phyloP scores from a whole-genome alignment of 805 yeast genomes.

The Grigorovia jiainica region DNA sequence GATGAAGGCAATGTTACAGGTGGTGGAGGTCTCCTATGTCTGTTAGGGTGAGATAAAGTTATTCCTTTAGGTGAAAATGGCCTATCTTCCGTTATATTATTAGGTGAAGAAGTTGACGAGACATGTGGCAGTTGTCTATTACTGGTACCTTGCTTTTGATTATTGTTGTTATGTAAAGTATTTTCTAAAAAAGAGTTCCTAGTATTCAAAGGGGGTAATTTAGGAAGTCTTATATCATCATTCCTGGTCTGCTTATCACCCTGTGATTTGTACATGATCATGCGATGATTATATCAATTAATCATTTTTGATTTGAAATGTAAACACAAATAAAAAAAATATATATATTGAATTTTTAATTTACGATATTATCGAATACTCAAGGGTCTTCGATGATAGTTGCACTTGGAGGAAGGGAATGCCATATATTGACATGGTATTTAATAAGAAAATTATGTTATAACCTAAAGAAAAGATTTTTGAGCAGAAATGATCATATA shows the following conservation, averaged over 20 bases:
- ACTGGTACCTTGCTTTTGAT: neutral
- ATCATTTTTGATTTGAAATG: too few relatives aligned
- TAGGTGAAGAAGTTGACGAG: neutral
- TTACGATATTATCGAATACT: too few relatives aligned
- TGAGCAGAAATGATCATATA: too few relatives aligned
- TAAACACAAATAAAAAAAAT: too few relatives aligned
- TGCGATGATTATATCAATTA: too few relatives aligned
- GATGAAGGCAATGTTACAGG: slow-evolving; percentile 11
- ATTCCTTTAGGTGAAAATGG: neutral
- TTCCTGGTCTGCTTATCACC: neutral
- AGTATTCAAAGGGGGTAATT: slow-evolving; percentile 24
- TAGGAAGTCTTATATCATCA: slow-evolving; percentile 12
- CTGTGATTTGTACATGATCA: neutral
- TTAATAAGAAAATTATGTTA: too few relatives aligned
- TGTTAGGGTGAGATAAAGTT: neutral
- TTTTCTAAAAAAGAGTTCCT: slow-evolving; percentile 12
- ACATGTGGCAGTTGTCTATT: neutral
- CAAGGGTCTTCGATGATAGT: too few relatives aligned
- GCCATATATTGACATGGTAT: too few relatives aligned
- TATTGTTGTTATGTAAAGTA: too few relatives aligned
- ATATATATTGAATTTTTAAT: too few relatives aligned
- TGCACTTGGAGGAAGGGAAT: too few relatives aligned
- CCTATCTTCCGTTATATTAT: neutral
- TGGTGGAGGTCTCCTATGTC: slow-evolving; percentile 19
- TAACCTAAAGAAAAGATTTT: too few relatives aligned